A percentile compares a stretch with the other conserved stretches of the same genome.
Conservation (phyloP, 208 protist species). For the Angomonas ambiguus region DNA sequence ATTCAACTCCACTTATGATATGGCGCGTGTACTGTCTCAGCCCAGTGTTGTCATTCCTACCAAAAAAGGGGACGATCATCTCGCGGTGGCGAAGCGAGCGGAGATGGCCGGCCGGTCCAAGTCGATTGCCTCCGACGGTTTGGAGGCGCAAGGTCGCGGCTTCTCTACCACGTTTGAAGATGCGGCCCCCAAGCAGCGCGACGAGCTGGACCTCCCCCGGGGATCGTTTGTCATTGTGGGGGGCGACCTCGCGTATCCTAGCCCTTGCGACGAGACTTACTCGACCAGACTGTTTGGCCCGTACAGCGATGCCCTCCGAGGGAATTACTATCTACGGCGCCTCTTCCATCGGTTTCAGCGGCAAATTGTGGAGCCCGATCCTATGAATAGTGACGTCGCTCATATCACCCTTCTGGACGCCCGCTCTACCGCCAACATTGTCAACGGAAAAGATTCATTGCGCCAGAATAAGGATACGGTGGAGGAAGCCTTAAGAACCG, state of each 20-base stretch:
- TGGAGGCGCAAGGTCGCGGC: not conserved
- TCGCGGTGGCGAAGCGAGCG: not conserved
- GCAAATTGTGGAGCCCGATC: constrained; percentile 39
- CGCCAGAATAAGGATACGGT: constrained; percentile 21
- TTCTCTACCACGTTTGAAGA: not conserved
- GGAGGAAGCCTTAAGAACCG: constrained; percentile 48
- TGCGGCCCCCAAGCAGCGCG: not conserved
- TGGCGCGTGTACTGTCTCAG: constrained; percentile 70
- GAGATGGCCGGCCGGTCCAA: constrained; percentile 1
- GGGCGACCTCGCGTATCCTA: constrained; percentile 83
- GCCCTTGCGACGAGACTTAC: constrained; percentile 69
- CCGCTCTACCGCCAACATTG: constrained; percentile 27
- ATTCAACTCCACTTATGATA: constrained; percentile 84
- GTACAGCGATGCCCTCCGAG: constrained; percentile 55
- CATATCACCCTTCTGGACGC: constrained; percentile 57
- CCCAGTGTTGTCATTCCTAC: constrained; percentile 29
- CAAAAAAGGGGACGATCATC: not conserved
- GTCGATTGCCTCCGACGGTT: not conserved
- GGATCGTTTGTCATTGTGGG: constrained; percentile 76
- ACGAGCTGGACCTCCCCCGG: constrained; percentile 37
- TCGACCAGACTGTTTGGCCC: constrained; percentile 65
- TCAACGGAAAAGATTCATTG: constrained; percentile 22
- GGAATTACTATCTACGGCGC: constrained; percentile 35
- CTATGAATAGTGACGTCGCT: constrained; percentile 39
- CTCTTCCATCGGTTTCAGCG: constrained; percentile 41